Conservation (phyloP, 805 yeast species). For the Yarrowia keelungensis region DNA sequence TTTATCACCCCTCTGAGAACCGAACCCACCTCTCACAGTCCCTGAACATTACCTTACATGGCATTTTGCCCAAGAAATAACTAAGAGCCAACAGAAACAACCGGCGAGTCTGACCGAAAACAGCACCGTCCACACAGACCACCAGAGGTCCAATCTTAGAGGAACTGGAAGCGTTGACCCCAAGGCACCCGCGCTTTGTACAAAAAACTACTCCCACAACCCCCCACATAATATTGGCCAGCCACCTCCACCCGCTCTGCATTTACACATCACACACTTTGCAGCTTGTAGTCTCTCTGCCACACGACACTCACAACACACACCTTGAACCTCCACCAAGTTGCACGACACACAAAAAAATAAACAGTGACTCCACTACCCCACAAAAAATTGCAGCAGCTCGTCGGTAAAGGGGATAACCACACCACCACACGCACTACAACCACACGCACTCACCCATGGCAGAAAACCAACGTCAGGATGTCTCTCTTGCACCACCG, state of each 20-base stretch:
- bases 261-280: slow-evolving; percentile 5
- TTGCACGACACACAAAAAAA: background rate
- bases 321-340: background rate
- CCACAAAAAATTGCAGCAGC: slow-evolving; percentile 5
- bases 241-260: slow-evolving; percentile 1
- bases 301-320: slow-evolving; percentile 7
- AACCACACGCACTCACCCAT: background rate
- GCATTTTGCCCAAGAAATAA: background rate
- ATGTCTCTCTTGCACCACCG: slow-evolving; percentile 1
- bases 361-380: background rate
- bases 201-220: too few relatives aligned
- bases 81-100: background rate
- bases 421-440: background rate
- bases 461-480: slow-evolving; percentile 24
- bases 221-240: background rate
- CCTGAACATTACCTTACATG: slow-evolving; percentile 8
- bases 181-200: too few relatives aligned
- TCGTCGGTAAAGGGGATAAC: background rate
- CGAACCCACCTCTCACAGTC: slow-evolving; percentile 3
- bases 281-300: slow-evolving; percentile 2
- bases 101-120: slow-evolving; percentile 26
- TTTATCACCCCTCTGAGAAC: background rate
- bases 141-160: background rate
- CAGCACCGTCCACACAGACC: slow-evolving; percentile 19
- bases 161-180: too few relatives aligned